Evolutionary conservation across 306 rosid species (phyloP), one percentile per base, ranked within the genome.

Genomic region (Sesbania bispinosa): DNA sequence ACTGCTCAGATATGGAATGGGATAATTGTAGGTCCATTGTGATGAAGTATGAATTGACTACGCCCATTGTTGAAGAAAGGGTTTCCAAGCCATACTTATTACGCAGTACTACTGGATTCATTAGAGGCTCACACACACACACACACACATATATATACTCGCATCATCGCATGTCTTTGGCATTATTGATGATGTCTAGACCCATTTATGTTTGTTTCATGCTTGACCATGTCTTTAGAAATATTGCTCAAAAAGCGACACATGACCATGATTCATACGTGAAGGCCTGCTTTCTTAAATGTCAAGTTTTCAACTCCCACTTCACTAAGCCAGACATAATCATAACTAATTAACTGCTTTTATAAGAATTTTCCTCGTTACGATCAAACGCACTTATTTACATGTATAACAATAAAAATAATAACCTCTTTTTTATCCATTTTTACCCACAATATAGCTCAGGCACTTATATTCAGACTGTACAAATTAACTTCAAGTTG

Each of bases 31-130:
- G 80, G 85, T 10, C 84, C 86, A 72, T 66, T 62, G 67, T 67
- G 50, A 74, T 82, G 32, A 67, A 82, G 75, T 67, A 36, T 70
- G 67, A 63, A 54, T 84, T 88, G 94, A 88, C 87, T 86, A 82
- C 7, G 46, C 1, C 90, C 88, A 88, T 80, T 45, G n/a, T 65
- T 46, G 9, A 60, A 45, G 18, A 75, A 73, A 62, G 38, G 8
- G 10, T 80, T 84, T 81, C 81, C 73, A 42, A 55, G 2, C 68
- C 74, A 74, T 55, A 81, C 79, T 78, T 47, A 75, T 71, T 79
- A 54, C 81, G 6, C 41, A 74, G 13, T 60, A 55, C 29, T 51
- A 3, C n/a, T 48, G 48, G 20, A 23, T 30, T 68, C 23, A 45
- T 65, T 65, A 14, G 10, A 16, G 2, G 2, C 52, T 46, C 23